A percentile compares a stretch with the other conserved stretches of the same genome.
These are phyloP conservation scores for Sphagnum fallax DNA, from an alignment of 228 moss, liverwort and hornwort genomes.

Conservation along the genomic window DNA sequence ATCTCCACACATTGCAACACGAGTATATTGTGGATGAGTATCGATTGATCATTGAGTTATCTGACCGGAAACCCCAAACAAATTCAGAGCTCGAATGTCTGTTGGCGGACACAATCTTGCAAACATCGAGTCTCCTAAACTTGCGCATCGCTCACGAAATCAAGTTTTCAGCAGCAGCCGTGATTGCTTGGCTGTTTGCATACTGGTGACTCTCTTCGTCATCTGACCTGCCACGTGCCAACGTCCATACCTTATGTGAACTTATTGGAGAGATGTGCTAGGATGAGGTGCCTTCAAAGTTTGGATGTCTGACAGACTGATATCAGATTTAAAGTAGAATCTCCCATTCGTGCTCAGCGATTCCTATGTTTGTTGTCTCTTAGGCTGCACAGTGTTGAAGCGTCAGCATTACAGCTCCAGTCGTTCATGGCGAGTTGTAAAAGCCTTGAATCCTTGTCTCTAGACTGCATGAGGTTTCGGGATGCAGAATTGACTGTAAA, in stretches of 20 bases:
- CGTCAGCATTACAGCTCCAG: too few species aligned
- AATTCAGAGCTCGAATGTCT: conserved; percentile 55
- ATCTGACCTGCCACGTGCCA: conserved; percentile 51
- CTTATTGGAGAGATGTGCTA: conserved; percentile 60
- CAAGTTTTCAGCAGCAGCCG: conserved; percentile 58
- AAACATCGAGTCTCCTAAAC: conserved; percentile 59
- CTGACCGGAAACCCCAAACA: conserved; percentile 34
- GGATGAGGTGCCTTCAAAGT: conserved; percentile 47
- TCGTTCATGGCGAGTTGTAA: too few species aligned
- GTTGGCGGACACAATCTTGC: conserved; percentile 65
- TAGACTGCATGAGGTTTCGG: too few species aligned
- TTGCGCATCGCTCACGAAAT: conserved; percentile 36
- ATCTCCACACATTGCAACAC: conserved; percentile 35
- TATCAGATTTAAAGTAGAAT: too few species aligned
- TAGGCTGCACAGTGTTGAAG: too few species aligned
- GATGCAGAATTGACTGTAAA: too few species aligned
- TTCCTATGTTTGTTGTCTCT: too few species aligned
- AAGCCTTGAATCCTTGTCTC: too few species aligned
- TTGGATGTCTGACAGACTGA: conserved; percentile 17
- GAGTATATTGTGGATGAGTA: too few species aligned
- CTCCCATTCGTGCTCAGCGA: too few species aligned
- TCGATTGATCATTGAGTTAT: conserved; percentile 25
- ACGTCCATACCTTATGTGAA: conserved; percentile 55
- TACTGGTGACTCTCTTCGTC: conserved; percentile 65
- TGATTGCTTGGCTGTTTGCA: conserved; percentile 79